These are phyloP conservation scores for Chrysanthemum lavandulifolium DNA, from an alignment of 129 eudicot species.

Conservation along the genomic window DNA sequence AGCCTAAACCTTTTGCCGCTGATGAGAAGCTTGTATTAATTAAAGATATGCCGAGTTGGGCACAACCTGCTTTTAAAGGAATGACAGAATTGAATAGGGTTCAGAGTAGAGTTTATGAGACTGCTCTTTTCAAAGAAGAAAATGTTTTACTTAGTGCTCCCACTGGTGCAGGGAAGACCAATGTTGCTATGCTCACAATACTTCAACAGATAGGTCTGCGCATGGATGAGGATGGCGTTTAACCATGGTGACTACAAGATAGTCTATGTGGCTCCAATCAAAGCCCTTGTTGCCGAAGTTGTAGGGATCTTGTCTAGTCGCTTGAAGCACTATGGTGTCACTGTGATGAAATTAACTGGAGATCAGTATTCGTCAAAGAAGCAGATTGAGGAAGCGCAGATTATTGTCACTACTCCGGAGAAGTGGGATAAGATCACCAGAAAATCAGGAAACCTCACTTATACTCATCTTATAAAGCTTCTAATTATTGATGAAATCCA, in stretches of 20 bases:
- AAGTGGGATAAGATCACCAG: slow-evolving; percentile 98
- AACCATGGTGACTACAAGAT: slow-evolving; percentile 80
- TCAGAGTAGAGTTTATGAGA: slow-evolving; percentile 86
- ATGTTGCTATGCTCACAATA: slow-evolving; percentile 94
- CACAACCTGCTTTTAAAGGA: slow-evolving; percentile 83
- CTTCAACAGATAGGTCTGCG: slow-evolving; percentile 86
- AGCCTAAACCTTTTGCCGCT: slow-evolving; percentile 58
- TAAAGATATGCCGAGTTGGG: slow-evolving; percentile 84
- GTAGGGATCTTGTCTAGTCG: slow-evolving; percentile 85
- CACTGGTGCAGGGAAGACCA: slow-evolving; percentile 95
- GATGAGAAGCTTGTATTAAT: slow-evolving; percentile 70
- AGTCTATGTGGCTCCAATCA: slow-evolving; percentile 96
- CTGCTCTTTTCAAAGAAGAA: slow-evolving; percentile 77
- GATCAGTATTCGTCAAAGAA: slow-evolving; percentile 80
- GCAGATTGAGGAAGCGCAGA: slow-evolving; percentile 90
- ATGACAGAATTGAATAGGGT: slow-evolving; percentile 89
- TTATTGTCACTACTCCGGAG: slow-evolving; percentile 95
- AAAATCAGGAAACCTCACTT: slow-evolving; percentile 89
- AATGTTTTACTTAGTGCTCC: slow-evolving; percentile 91
- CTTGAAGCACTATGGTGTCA: slow-evolving; percentile 64
- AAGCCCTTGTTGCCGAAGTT: slow-evolving; percentile 93
- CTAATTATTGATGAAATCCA: slow-evolving; percentile 91
- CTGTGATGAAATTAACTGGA: slow-evolving; percentile 88
- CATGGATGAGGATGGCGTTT: slow-evolving; percentile 65
- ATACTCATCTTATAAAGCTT: slow-evolving; percentile 84